Percentiles rank a stretch among this genome's conserved stretches.
Conservation (phyloP, 495 filamentous ascomycete genomes). For the Penicillium dipodomyicola region DNA sequence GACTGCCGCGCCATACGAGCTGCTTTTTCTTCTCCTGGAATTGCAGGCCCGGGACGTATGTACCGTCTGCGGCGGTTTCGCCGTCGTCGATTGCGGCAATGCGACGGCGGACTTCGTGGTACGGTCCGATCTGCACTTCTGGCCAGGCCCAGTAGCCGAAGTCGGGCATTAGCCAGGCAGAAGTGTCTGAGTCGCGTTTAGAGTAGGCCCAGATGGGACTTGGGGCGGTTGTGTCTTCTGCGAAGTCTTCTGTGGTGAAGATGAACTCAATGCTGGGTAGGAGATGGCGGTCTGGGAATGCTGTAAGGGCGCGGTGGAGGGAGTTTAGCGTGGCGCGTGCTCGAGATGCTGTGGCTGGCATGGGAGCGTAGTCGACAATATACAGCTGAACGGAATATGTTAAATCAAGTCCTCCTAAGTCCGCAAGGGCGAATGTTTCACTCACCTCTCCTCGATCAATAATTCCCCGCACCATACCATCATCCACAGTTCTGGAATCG, state of each 20-base stretch:
- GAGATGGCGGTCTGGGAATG: slow-evolving; percentile 42
- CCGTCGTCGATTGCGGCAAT: slow-evolving; percentile 40
- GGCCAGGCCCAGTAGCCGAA: slow-evolving; percentile 78
- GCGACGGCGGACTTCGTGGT: slow-evolving; percentile 48
- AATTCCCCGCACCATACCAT: slow-evolving; percentile 42
- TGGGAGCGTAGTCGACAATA: slow-evolving; percentile 36
- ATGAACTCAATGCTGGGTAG: slow-evolving; percentile 65
- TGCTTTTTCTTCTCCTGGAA: slow-evolving; percentile 58
- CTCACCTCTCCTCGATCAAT: slow-evolving; percentile 43
- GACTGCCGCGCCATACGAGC: slow-evolving; percentile 66
- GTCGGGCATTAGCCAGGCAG: slow-evolving; percentile 72
- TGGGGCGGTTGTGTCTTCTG: slow-evolving; percentile 15
- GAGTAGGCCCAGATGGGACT: slow-evolving; percentile 54
- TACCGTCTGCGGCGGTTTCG: slow-evolving; percentile 18
- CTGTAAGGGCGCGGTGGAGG: slow-evolving; percentile 37
- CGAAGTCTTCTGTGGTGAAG: slow-evolving; percentile 51
- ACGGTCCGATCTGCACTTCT: slow-evolving; percentile 57
- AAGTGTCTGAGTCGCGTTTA: slow-evolving; percentile 42
- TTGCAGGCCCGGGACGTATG: slow-evolving; percentile 13
- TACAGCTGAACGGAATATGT: slow-evolving; percentile 32
- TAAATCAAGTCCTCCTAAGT: background rate
- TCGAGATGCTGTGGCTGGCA: slow-evolving; percentile 35
- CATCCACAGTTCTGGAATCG: slow-evolving; percentile 28
- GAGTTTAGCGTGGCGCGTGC: slow-evolving; percentile 42
- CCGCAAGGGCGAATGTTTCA: background rate